Percentiles rank a stretch among this genome's conserved stretches.
These are phyloP conservation scores for Blastomyces gilchristii DNA, from an alignment of 2,329 filamentous ascomycete genomes.

Conservation along the genomic window DNA sequence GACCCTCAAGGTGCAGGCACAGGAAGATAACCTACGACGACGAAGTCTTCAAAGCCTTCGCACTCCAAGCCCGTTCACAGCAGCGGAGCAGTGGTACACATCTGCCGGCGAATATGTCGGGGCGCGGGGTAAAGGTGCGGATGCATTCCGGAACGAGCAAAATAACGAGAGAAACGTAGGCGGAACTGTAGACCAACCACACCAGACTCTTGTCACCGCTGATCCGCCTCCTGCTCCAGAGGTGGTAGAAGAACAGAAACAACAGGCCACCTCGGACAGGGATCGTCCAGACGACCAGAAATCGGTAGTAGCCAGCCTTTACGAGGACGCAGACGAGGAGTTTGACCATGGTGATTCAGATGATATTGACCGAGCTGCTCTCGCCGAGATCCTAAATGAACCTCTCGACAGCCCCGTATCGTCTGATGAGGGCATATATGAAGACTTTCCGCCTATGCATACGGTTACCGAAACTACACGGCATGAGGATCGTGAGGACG, in stretches of 20 bases:
- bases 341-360: slow-evolving; percentile 30
- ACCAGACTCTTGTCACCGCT: background rate
- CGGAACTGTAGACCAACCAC: background rate
- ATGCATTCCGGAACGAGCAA: background rate
- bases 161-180: slow-evolving; percentile 7
- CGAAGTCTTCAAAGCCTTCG: slow-evolving; percentile 66
- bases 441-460: slow-evolving; percentile 26
- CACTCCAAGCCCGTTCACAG: slow-evolving; percentile 68
- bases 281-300: slow-evolving; percentile 19
- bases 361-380: slow-evolving; percentile 56
- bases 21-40: slow-evolving; percentile 67
- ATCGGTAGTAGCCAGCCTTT: slow-evolving; percentile 29
- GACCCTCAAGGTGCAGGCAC: slow-evolving; percentile 63
- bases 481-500: slow-evolving; percentile 87
- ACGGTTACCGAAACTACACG: slow-evolving; percentile 50
- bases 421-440: slow-evolving; percentile 20
- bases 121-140: slow-evolving; percentile 18
- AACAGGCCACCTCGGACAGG: background rate
- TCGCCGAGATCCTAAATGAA: slow-evolving; percentile 41
- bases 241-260: background rate
- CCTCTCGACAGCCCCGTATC: slow-evolving; percentile 32
- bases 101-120: slow-evolving; percentile 31
- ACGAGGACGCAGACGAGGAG: slow-evolving; percentile 35
- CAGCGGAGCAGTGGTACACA: slow-evolving; percentile 52
- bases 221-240: background rate